phyloP scores from a whole-genome alignment of 2,329 filamentous ascomycete species.

The Exophiala mesophila region DNA sequence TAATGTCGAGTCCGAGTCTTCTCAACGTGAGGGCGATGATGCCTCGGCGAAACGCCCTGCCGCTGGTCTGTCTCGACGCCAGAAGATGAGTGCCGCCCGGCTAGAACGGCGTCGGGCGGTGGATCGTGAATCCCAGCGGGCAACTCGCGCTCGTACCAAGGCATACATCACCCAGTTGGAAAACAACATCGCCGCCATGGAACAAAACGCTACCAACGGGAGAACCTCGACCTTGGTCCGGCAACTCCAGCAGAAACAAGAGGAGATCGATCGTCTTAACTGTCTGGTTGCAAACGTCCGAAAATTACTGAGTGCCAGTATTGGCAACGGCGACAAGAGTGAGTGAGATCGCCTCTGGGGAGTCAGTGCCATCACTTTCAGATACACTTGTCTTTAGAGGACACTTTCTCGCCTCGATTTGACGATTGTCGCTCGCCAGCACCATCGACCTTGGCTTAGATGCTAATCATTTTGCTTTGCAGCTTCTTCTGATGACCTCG shows the following conservation, averaged over 20 bases:
- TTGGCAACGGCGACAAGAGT: neutral
- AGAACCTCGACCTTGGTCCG: neutral
- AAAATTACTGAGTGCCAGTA: neutral
- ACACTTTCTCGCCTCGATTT: too few relatives aligned
- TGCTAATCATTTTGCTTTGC: neutral
- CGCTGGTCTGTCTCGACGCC: neutral
- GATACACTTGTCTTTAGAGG: too few relatives aligned
- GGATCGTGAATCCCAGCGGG: slow-evolving; percentile 2
- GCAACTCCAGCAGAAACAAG: slow-evolving; percentile 3
- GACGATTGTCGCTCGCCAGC: too few relatives aligned
- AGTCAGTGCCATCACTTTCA: too few relatives aligned
- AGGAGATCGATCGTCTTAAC: neutral
- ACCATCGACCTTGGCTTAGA: too few relatives aligned
- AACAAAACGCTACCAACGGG: slow-evolving; percentile 1
- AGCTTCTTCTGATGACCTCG: neutral
- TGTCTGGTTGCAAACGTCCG: neutral
- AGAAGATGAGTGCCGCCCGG: slow-evolving; percentile 3
- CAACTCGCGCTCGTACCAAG: slow-evolving; percentile 2
- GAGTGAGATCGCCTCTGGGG: too few relatives aligned
- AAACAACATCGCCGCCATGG: neutral
- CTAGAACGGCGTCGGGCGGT: neutral
- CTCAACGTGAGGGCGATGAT: neutral
- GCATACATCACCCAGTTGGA: slow-evolving; percentile 1
- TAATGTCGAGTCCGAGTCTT: neutral
- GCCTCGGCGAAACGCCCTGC: neutral